phyloP scores from a whole-genome alignment of 2,329 filamentous ascomycete species.

The Claviceps cyperi region DNA sequence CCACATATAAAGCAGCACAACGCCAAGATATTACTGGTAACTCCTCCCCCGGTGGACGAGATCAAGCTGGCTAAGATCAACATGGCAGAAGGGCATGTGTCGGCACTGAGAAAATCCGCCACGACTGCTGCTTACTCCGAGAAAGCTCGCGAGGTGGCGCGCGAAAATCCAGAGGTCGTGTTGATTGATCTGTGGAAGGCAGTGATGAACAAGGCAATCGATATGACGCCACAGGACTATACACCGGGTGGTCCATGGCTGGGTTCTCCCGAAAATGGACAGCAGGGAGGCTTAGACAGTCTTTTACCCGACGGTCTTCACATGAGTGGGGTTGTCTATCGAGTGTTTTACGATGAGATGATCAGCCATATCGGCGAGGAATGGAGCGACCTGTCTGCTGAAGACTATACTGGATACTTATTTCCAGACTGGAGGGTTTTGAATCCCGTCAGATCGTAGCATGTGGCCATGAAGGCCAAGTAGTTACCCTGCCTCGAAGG shows the following conservation, averaged over 20 bases:
- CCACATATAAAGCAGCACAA: conserved; percentile 53
- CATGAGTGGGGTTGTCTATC: conserved; percentile 38
- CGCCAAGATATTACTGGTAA: conserved; percentile 61
- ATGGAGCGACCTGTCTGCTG: conserved; percentile 22
- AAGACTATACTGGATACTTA: conserved; percentile 25
- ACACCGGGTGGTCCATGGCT: conserved; percentile 32
- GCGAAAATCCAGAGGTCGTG: conserved; percentile 48
- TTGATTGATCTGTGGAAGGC: conserved; percentile 69
- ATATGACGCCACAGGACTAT: conserved; percentile 41
- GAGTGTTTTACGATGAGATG: conserved; percentile 34
- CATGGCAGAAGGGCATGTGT: conserved; percentile 28
- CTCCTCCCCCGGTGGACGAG: conserved; percentile 73
- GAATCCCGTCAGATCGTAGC: conserved; percentile 1
- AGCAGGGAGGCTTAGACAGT: conserved; percentile 33
- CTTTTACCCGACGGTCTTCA: conserved; percentile 46
- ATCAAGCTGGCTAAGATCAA: conserved; percentile 43
- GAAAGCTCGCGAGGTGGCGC: conserved; percentile 51
- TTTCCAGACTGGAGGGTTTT: conserved; percentile 34
- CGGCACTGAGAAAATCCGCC: conserved; percentile 29
- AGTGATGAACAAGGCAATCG: conserved; percentile 57
- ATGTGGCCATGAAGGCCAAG: not conserved
- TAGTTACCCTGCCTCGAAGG: not conserved
- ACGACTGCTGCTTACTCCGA: conserved; percentile 43
- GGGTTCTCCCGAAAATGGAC: conserved; percentile 34
- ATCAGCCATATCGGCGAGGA: conserved; percentile 32